phyloP scores from a whole-genome alignment of 805 yeast genomes.

The Geotrichum ghanense region DNA sequence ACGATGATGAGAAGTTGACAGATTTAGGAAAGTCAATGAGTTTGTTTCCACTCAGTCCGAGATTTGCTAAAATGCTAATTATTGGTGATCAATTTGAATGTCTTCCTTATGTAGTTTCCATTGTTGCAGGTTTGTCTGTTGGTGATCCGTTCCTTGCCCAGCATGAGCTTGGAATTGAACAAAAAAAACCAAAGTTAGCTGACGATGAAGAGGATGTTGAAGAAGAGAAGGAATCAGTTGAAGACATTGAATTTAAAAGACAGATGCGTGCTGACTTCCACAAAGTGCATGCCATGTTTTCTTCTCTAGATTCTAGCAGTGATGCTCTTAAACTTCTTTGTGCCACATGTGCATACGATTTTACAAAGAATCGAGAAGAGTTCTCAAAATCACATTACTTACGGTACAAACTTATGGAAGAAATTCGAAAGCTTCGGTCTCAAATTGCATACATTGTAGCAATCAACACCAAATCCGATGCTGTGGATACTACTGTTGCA shows the following conservation, averaged over 20 bases:
- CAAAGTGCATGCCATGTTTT: conserved; percentile 48
- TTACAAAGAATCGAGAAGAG: conserved; percentile 31
- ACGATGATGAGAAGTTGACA: conserved; percentile 41
- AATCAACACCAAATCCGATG: conserved; percentile 30
- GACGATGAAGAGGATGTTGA: conserved; percentile 17
- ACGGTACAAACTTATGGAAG: conserved; percentile 74
- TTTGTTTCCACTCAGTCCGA: conserved; percentile 83
- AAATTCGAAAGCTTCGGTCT: conserved; percentile 65
- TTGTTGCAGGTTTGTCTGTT: conserved; percentile 85
- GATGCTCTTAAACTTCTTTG: conserved; percentile 69
- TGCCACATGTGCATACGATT: conserved; percentile 82
- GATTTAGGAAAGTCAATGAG: conserved; percentile 79
- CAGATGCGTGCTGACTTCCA: conserved; percentile 39
- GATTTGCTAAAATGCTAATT: conserved; percentile 82
- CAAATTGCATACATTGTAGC: conserved; percentile 72
- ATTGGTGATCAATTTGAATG: conserved; percentile 82
- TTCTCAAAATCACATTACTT: conserved; percentile 57
- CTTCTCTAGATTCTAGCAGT: conserved; percentile 57
- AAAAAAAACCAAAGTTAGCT: conserved; percentile 3
- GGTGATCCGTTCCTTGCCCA: conserved; percentile 83
- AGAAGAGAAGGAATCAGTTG: conserved; percentile 13
- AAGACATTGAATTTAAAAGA: conserved; percentile 31
- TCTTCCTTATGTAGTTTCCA: conserved; percentile 77
- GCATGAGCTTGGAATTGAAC: conserved; percentile 53
- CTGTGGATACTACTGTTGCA: conserved; percentile 33